Conservation (phyloP, 2,329 filamentous ascomycete genomes). For the Stagonosporopsis rhizophila region DNA sequence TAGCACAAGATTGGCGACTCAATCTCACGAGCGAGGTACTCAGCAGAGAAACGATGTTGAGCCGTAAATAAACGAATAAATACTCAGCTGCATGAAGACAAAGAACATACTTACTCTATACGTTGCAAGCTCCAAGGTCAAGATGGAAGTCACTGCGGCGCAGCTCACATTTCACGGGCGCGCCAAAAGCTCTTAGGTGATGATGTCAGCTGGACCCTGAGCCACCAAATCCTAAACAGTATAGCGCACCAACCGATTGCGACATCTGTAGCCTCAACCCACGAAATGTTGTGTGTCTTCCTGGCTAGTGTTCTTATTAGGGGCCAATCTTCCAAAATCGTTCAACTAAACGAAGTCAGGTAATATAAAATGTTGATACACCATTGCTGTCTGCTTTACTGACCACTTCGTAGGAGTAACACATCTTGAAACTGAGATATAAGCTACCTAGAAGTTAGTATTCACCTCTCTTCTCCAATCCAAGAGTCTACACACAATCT, state of each 20-base stretch:
- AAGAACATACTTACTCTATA: not conserved
- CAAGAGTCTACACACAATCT: no score
- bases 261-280: not conserved
- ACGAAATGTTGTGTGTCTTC: not conserved
- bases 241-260: slow-evolving; percentile 1
- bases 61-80: not conserved
- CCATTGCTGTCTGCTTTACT: not conserved
- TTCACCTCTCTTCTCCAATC: no score
- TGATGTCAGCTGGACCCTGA: slow-evolving; percentile 20
- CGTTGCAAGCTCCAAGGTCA: not conserved
- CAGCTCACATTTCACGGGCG: not conserved
- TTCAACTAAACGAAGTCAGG: not conserved
- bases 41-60: not conserved
- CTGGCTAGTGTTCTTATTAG: not conserved
- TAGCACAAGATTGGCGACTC: slow-evolving; percentile 5
- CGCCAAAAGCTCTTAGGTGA: slow-evolving; percentile 5
- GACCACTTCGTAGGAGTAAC: no score
- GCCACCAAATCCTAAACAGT: slow-evolving; percentile 1
- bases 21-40: not conserved
- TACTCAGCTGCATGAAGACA: not conserved
- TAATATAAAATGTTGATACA: not conserved
- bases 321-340: no score
- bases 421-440: no score
- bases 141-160: not conserved
- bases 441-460: not conserved